Percentiles rank a stretch among this genome's conserved stretches.
Conservation (phyloP, 495 filamentous ascomycete genomes). For the Immersiella caudata region DNA sequence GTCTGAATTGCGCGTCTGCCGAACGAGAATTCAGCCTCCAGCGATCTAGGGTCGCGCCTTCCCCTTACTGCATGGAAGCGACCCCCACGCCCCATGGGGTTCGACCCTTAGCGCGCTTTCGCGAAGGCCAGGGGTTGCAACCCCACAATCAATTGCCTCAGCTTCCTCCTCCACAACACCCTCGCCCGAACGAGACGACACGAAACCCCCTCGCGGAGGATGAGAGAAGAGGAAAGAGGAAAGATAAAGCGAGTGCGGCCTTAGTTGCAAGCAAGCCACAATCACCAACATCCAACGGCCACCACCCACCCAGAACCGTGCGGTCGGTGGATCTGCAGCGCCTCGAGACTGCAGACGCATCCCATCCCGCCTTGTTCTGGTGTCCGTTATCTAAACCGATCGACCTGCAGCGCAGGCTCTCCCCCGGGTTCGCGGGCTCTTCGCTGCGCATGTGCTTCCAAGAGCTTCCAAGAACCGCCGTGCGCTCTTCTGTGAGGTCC, state of each 20-base stretch:
- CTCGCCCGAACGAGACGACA: not conserved
- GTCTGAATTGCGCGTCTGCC: slow-evolving; percentile 20
- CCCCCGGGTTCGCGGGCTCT: not conserved
- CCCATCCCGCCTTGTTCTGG: slow-evolving; percentile 2
- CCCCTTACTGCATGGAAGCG: not conserved
- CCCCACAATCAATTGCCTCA: slow-evolving; percentile 28
- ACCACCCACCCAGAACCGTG: not conserved
- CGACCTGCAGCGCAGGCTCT: slow-evolving; percentile 13
- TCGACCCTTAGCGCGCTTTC: slow-evolving; percentile 18
- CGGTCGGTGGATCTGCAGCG: not conserved
- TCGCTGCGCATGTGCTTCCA: not conserved
- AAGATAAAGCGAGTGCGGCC: not conserved
- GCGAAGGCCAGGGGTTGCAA: slow-evolving; percentile 22
- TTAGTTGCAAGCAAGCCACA: slow-evolving; percentile 3
- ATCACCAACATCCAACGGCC: slow-evolving; percentile 7
- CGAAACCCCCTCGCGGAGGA: slow-evolving; percentile 1
- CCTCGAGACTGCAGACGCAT: slow-evolving; percentile 1
- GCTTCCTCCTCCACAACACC: not conserved
- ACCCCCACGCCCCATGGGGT: slow-evolving; percentile 42
- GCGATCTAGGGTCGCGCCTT: not conserved
- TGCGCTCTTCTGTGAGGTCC: not conserved
- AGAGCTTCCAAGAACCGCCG: not conserved
- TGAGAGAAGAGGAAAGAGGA: not conserved
- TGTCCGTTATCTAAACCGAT: slow-evolving; percentile 13
- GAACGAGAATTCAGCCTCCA: slow-evolving; percentile 7